Conservation (phyloP, 2,329 filamentous ascomycete species). For the Furcasterigmium furcatum region DNA sequence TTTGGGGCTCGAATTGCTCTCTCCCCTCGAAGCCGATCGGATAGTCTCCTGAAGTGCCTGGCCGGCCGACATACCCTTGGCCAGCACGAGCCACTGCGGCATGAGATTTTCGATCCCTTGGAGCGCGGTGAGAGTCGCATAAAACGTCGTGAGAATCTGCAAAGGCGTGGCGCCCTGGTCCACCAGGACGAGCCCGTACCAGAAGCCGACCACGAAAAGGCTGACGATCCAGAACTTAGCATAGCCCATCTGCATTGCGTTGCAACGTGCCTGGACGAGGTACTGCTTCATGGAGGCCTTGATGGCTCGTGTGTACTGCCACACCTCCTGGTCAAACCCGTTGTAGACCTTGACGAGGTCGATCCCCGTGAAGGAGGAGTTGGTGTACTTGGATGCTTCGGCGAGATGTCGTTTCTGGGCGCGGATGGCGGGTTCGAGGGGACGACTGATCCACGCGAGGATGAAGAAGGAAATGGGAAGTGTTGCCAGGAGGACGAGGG, state of each 20-base stretch:
- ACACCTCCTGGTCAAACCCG: conserved; percentile 65
- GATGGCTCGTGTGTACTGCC: conserved; percentile 59
- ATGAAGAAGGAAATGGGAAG: conserved; percentile 64
- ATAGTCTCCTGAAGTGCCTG: conserved; percentile 42
- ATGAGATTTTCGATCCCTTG: conserved; percentile 72
- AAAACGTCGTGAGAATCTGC: conserved; percentile 79
- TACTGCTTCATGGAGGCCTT: conserved; percentile 60
- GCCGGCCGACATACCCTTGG: conserved; percentile 76
- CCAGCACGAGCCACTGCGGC: conserved; percentile 72
- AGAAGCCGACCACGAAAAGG: conserved; percentile 88
- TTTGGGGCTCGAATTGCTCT: conserved; percentile 9
- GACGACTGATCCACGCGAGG: conserved; percentile 56
- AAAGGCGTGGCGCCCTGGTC: conserved; percentile 57
- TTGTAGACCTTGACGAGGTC: conserved; percentile 87
- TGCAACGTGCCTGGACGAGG: conserved; percentile 63
- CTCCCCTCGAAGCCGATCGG: conserved; percentile 15
- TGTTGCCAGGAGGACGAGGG: conserved; percentile 72
- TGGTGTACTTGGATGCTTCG: conserved; percentile 67
- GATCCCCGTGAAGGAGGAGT: conserved; percentile 68
- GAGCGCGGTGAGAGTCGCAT: conserved; percentile 73
- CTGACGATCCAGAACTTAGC: conserved; percentile 70
- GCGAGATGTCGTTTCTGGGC: conserved; percentile 66
- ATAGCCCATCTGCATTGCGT: conserved; percentile 69
- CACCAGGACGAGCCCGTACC: conserved; percentile 75
- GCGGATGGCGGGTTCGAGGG: conserved; percentile 63